Evolutionary conservation across 2,329 filamentous ascomycete genomes (phyloP).

Genomic region (Colletotrichum spaethianum): DNA sequence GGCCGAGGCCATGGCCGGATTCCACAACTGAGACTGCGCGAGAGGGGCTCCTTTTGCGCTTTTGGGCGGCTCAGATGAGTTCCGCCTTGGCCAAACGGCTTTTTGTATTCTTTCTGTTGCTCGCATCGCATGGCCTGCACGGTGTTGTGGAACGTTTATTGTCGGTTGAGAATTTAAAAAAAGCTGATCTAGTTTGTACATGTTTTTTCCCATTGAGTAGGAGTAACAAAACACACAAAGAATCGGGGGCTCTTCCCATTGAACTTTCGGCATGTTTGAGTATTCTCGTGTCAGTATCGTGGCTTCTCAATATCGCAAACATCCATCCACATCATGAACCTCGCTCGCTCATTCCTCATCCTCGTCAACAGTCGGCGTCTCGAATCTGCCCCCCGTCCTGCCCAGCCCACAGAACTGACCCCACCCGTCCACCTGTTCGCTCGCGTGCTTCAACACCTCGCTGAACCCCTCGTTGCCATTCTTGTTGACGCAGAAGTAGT

Average conservation of each 20-base stretch:
- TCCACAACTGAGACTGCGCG: background rate
- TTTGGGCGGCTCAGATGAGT: background rate
- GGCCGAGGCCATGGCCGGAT: constrained; percentile 31
- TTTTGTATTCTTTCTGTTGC: background rate
- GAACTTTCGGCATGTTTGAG: too few relatives aligned
- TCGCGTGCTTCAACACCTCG: constrained; percentile 52
- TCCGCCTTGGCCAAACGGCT: background rate
- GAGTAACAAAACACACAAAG: background rate
- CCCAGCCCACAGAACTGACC: constrained; percentile 48
- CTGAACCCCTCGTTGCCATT: constrained; percentile 50
- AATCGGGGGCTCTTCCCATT: background rate
- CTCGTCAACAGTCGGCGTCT: constrained; percentile 44
- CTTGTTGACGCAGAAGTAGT: constrained; percentile 46
- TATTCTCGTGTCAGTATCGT: too few relatives aligned
- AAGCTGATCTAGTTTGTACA: background rate
- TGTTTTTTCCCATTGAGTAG: background rate
- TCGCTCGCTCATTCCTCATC: constrained; percentile 12
- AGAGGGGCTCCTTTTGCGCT: background rate
- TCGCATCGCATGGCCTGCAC: constrained; percentile 3
- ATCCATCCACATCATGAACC: background rate
- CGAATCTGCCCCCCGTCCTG: constrained; percentile 41
- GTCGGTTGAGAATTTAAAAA: background rate
- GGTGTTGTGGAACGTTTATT: background rate
- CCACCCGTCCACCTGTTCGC: constrained; percentile 51
- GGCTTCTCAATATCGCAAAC: too few relatives aligned